These are phyloP conservation scores for Cyanodermella asteris DNA, from an alignment of 2,329 filamentous ascomycete genomes.

Conservation along the genomic window DNA sequence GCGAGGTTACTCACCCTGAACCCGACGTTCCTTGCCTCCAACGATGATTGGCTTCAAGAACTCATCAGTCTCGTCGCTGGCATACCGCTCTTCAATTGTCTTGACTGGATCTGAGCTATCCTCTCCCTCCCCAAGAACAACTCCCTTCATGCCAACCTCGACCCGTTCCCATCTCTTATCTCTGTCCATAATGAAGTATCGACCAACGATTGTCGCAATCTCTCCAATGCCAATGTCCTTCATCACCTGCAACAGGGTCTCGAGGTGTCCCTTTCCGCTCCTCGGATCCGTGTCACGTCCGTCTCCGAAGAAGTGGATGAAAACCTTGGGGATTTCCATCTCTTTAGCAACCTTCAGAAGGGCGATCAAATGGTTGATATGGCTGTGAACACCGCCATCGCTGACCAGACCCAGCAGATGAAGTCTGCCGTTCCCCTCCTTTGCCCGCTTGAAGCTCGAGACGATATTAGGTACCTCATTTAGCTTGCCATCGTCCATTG, in stretches of 20 bases:
- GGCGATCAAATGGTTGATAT: conserved; percentile 79
- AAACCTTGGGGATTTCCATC: conserved; percentile 69
- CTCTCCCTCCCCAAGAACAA: conserved; percentile 74
- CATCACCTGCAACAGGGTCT: conserved; percentile 58
- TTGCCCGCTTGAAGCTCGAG: conserved; percentile 55
- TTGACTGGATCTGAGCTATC: conserved; percentile 63
- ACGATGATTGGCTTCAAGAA: conserved; percentile 97
- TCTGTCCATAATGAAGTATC: conserved; percentile 98
- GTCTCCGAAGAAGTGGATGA: conserved; percentile 97
- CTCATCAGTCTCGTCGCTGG: conserved; percentile 77
- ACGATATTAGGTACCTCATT: conserved; percentile 56
- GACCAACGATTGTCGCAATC: conserved; percentile 78
- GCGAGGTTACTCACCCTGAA: conserved; percentile 41
- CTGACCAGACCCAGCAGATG: conserved; percentile 85
- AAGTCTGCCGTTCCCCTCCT: conserved; percentile 73
- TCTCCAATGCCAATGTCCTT: conserved; percentile 73
- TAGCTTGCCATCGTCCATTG: conserved; percentile 67
- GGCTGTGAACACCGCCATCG: conserved; percentile 88
- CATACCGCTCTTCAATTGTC: conserved; percentile 73
- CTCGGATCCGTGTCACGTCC: conserved; percentile 96
- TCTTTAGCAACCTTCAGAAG: conserved; percentile 81
- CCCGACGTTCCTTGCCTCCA: conserved; percentile 61
- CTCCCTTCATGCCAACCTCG: conserved; percentile 69
- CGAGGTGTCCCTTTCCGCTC: conserved; percentile 69
- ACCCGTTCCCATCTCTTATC: conserved; percentile 98